Percentiles rank a stretch among this genome's conserved stretches.
phyloP scores from a whole-genome alignment of 1,284 basidiomycete species.

The Microbotryum lychnidis-dioicae region DNA sequence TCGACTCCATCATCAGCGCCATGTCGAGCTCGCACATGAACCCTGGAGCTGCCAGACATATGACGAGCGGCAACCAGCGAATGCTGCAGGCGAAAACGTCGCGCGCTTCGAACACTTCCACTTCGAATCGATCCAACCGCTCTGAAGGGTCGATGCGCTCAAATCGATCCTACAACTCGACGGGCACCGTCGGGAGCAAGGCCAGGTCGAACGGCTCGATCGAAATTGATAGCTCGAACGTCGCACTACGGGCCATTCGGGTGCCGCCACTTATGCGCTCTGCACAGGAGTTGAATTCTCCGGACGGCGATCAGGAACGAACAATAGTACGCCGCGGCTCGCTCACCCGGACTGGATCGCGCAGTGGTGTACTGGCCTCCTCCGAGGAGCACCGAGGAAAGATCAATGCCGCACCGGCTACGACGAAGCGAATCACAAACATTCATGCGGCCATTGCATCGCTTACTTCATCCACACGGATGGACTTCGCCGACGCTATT shows the following conservation, averaged over 20 bases:
- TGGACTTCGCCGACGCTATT: not conserved
- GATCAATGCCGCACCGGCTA: too few relatives aligned
- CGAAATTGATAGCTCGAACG: not conserved
- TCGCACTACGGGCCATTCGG: not conserved
- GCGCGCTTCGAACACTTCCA: not conserved
- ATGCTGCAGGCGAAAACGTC: not conserved
- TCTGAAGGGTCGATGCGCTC: too few relatives aligned
- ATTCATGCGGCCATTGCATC: too few relatives aligned
- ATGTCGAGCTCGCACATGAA: slow-evolving; percentile 21
- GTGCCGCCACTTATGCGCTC: not conserved
- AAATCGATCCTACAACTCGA: not conserved
- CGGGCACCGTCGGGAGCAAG: not conserved
- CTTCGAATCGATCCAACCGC: too few relatives aligned
- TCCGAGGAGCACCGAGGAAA: too few relatives aligned
- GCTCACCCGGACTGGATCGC: too few relatives aligned
- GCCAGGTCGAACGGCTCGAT: not conserved
- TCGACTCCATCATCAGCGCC: slow-evolving; percentile 32
- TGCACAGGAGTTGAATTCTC: too few relatives aligned
- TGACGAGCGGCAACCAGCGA: not conserved
- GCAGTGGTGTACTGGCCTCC: too few relatives aligned
- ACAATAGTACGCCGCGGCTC: too few relatives aligned
- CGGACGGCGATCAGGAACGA: too few relatives aligned
- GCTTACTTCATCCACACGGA: too few relatives aligned
- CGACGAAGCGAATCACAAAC: too few relatives aligned
- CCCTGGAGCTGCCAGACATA: not conserved